A percentile compares a stretch with the other conserved stretches of the same genome.
Conservation (phyloP, 495 filamentous ascomycete genomes). For the Jackrogersella multiformis region DNA sequence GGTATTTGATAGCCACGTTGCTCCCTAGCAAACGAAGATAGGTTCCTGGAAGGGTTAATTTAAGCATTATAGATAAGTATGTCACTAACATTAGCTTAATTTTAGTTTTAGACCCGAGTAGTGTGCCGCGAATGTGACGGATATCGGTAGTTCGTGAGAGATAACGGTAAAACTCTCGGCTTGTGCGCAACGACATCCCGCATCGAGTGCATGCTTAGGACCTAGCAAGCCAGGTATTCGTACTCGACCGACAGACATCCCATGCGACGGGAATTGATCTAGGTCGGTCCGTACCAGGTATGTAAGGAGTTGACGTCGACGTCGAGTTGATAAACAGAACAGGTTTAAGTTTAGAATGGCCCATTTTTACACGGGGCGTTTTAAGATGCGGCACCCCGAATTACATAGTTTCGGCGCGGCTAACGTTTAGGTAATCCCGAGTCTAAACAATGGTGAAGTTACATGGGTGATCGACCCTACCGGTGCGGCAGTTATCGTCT, state of each 20-base stretch:
- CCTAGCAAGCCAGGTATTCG: too few relatives aligned
- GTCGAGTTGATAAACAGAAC: not conserved
- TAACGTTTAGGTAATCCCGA: conserved; percentile 3
- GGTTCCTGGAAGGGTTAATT: not conserved
- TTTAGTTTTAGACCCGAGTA: too few relatives aligned
- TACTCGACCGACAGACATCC: too few relatives aligned
- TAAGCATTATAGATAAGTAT: too few relatives aligned
- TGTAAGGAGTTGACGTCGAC: conserved; percentile 1
- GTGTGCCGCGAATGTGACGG: too few relatives aligned
- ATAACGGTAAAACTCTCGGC: too few relatives aligned
- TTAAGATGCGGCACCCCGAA: not conserved
- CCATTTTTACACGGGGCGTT: not conserved
- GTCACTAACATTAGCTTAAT: too few relatives aligned
- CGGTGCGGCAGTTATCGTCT: not conserved
- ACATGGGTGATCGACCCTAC: not conserved
- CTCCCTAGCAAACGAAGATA: not conserved
- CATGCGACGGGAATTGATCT: not conserved
- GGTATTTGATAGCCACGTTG: not conserved
- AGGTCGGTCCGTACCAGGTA: too few relatives aligned
- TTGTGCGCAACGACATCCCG: too few relatives aligned
- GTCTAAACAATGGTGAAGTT: conserved; percentile 1
- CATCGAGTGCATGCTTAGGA: not conserved
- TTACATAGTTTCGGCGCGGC: not conserved
- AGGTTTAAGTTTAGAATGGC: not conserved
- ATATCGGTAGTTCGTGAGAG: too few relatives aligned